Evolutionary conservation across 768 basidiomycete species (phyloP).

Genomic region (Termitomyces eurrhizus): DNA sequence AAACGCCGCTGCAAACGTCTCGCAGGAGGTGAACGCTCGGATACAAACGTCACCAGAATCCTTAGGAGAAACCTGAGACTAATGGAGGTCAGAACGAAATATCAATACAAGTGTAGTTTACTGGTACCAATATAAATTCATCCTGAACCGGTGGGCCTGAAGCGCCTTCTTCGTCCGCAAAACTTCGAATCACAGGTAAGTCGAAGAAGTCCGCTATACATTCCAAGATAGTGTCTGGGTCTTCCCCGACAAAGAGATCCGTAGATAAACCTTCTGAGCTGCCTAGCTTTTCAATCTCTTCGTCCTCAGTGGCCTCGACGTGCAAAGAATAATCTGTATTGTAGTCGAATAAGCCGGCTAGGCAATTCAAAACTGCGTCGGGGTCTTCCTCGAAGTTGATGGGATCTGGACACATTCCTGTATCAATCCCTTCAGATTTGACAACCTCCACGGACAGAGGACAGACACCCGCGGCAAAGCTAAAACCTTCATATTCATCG

Average conservation of each 20-base stretch:
- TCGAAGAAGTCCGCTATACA: not conserved
- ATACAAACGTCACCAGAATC: not conserved
- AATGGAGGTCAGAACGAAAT: not conserved
- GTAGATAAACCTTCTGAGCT: not conserved
- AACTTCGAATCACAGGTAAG: not conserved
- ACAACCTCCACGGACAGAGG: not conserved
- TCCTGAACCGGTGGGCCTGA: not conserved
- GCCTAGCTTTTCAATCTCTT: not conserved
- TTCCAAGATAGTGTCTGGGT: not conserved
- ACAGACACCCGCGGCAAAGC: no score
- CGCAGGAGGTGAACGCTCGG: slow-evolving; percentile 2
- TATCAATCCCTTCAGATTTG: not conserved
- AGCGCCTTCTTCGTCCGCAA: not conserved
- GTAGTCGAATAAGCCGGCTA: not conserved
- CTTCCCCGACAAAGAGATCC: no score
- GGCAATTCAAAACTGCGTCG: not conserved
- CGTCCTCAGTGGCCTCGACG: not conserved
- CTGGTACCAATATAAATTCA: not conserved
- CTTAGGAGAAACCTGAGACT: not conserved
- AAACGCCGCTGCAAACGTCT: not conserved
- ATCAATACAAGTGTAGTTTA: not conserved
- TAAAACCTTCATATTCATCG: not conserved
- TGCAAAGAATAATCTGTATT: not conserved
- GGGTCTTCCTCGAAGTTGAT: not conserved
- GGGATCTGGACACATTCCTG: no score